These are phyloP conservation scores for Citrullus mucosospermus DNA, from an alignment of 306 rosid genomes.

Conservation along the genomic window DNA sequence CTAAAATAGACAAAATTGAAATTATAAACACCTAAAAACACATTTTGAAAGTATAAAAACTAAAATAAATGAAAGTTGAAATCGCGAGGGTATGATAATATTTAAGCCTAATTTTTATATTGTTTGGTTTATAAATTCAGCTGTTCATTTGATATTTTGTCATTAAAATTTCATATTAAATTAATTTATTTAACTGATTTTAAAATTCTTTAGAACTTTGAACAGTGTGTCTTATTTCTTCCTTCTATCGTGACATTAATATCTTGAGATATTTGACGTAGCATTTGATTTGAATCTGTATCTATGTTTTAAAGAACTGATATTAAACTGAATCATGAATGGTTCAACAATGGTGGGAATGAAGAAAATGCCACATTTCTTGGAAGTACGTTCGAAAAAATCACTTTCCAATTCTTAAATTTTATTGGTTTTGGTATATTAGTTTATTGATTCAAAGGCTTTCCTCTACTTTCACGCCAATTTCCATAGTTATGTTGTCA, in stretches of 20 bases:
- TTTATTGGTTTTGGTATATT: not conserved
- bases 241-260: not conserved
- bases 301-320: not conserved
- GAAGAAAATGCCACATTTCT: not conserved
- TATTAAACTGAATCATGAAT: not conserved
- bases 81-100: no score
- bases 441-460: not conserved
- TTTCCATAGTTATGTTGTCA: not conserved
- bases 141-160: not conserved
- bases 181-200: not conserved
- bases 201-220: not conserved
- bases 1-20: no score
- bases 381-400: not conserved
- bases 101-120: not conserved
- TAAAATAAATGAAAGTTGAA: no score
- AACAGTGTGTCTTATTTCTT: not conserved
- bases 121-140: not conserved
- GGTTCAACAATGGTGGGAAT: slow-evolving; percentile 3
- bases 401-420: not conserved
- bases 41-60: no score
- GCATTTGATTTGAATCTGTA: not conserved
- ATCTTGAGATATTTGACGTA: not conserved
- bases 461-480: slow-evolving; percentile 2
- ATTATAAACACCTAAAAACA: no score
- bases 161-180: not conserved